Base-by-base conservation (phyloP, 257 asterid genomes). In the Echium plantagineum region DNA sequence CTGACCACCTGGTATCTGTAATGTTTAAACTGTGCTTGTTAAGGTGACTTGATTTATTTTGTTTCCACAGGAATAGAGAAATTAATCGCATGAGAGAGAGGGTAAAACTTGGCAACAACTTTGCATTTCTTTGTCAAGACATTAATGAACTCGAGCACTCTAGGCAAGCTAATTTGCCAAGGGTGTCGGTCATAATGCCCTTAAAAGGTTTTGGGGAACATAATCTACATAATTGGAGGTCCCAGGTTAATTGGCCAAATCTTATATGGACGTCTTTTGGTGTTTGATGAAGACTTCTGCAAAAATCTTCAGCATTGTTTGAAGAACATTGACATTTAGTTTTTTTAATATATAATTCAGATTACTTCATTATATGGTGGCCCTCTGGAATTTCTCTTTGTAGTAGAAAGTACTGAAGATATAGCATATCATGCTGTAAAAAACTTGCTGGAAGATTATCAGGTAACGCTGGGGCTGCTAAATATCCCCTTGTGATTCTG, bases 171-270 rank as follows among this genome's bases (percentile, higher is more conserved):
- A 76, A 74, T 20, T 81, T 93, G 83, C 99, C 99, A 18, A 82
- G 78, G 71, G 96, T 93, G 67, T 67, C 99, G 57, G 94, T 93
- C 52, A 94, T 93, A 67, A 86, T 93, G 99, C 99, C 99, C 57
- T 73, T 93, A 73, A 93, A 93, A 80, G 98, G 99, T 42, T 93
- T 84, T 56, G 97, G 99, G 67, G 99, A 93, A 72, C 97, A 93
- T 74, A 93, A 93, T 79, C 82, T 93, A 15, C 99, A 89, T 72
- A 93, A 93, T 77, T 93, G 99, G 99, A 89, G 95, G 75, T 78
- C 78, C 67, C 98, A 91, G 96, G 98, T 88, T 71, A 79, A 68
- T 9, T 61, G 63, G 38, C n/a, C 47, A 26, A 46, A 31, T 52
- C 57, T 8, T 22, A 53, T 53, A 9, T 18, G 16, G 32, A 28